phyloP scores from a whole-genome alignment of 306 rosid genomes.

The Alnus rubra region DNA sequence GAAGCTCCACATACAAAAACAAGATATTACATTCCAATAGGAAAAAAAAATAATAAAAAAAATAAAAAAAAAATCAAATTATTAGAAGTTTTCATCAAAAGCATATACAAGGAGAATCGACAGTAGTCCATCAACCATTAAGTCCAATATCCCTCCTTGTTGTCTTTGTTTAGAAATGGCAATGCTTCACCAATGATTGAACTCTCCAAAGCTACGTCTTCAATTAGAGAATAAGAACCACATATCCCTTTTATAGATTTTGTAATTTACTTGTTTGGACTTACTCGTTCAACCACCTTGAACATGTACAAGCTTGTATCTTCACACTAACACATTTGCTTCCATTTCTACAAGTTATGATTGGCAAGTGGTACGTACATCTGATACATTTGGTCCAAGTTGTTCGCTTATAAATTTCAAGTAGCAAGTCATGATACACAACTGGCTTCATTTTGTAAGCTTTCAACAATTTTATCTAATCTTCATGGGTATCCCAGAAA shows the following conservation, averaged over 20 bases:
- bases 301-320: neutral
- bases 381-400: neutral
- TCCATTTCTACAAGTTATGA: neutral
- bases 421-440: neutral
- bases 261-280: neutral
- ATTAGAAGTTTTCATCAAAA: neutral
- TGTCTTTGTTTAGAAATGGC: neutral
- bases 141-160: neutral
- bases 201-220: neutral
- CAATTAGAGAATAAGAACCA: neutral
- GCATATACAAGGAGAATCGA: neutral
- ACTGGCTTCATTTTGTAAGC: neutral
- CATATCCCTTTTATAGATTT: neutral
- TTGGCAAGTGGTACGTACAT: neutral
- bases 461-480: neutral
- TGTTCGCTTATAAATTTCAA: neutral
- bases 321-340: neutral
- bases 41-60: too few relatives aligned
- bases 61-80: too few relatives aligned
- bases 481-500: neutral
- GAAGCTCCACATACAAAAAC: slow-evolving; percentile 1
- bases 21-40: neutral
- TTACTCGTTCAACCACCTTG: neutral
- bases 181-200: neutral
- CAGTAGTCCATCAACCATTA: neutral